These are phyloP conservation scores for Penicillium arizonense DNA, from an alignment of 495 filamentous ascomycete species.

Conservation along the genomic window DNA sequence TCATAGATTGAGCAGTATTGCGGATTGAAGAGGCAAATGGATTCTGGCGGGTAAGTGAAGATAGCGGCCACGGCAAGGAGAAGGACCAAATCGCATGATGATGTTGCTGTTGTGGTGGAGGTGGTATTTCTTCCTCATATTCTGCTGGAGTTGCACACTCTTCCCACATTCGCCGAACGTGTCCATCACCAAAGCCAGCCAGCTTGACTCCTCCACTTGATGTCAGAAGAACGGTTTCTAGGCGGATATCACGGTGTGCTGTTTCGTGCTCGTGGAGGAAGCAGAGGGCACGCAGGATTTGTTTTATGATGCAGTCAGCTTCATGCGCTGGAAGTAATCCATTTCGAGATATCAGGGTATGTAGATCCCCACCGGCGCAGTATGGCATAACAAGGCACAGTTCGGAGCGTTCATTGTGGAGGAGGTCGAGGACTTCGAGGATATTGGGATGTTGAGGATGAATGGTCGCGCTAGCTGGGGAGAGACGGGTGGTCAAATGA, in stretches of 20 bases:
- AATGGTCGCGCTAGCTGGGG: slow-evolving; percentile 79
- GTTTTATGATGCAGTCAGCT: slow-evolving; percentile 94
- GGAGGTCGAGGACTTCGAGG: slow-evolving; percentile 85
- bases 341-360: slow-evolving; percentile 79
- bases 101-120: background rate
- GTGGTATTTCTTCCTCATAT: background rate
- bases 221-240: slow-evolving; percentile 94
- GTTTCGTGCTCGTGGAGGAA: slow-evolving; percentile 96
- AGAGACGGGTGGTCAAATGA: slow-evolving; percentile 78
- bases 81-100: slow-evolving; percentile 13
- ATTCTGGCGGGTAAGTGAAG: background rate
- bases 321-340: slow-evolving; percentile 67
- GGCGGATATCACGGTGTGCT: slow-evolving; percentile 88
- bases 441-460: slow-evolving; percentile 77
- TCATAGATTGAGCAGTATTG: background rate
- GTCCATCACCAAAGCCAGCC: slow-evolving; percentile 93
- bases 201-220: slow-evolving; percentile 86
- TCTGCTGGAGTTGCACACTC: slow-evolving; percentile 3
- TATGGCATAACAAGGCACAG: slow-evolving; percentile 98
- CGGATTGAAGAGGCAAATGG: background rate
- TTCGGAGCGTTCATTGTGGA: slow-evolving; percentile 88
- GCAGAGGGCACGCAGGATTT: slow-evolving; percentile 93
- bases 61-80: slow-evolving; percentile 12
- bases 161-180: slow-evolving; percentile 45
- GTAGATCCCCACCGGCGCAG: slow-evolving; percentile 89